Conservation (phyloP, 2,329 filamentous ascomycete genomes). For the Diaporthe eres region DNA sequence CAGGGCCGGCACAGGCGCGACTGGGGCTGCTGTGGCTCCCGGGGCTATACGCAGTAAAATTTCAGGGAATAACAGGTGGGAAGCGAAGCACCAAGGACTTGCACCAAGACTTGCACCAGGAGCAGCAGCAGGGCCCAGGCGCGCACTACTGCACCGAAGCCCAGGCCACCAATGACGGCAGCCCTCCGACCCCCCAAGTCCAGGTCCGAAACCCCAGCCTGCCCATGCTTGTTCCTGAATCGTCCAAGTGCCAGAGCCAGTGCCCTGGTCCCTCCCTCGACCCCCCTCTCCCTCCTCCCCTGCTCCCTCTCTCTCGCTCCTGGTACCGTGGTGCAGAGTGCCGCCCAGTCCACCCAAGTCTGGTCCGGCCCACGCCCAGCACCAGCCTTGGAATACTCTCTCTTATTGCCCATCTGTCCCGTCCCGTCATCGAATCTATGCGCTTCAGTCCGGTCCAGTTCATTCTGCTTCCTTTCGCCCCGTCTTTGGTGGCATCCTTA, state of each 20-base stretch:
- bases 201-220: conserved; percentile 39
- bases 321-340: too few species aligned
- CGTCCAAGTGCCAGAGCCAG: conserved; percentile 25
- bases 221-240: conserved; percentile 37
- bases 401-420: conserved; percentile 4
- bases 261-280: not conserved
- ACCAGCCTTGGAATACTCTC: conserved; percentile 6
- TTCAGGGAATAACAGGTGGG: conserved; percentile 14
- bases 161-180: conserved; percentile 33
- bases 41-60: conserved; percentile 6
- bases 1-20: not conserved
- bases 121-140: conserved; percentile 18
- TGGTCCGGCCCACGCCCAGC: conserved; percentile 1
- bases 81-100: not conserved
- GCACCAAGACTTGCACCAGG: not conserved
- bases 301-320: not conserved
- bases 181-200: conserved; percentile 9
- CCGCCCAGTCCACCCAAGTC: not conserved
- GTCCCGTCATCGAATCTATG: conserved; percentile 10
- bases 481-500: conserved; percentile 22
- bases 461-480: conserved; percentile 1
- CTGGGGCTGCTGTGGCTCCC: not conserved
- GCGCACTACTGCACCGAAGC: conserved; percentile 19
- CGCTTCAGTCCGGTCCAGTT: conserved; percentile 19
- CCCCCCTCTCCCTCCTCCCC: not conserved